Evolutionary conservation across 805 yeast genomes (phyloP), one percentile per base, ranked within the genome.

Genomic region (Limtongia smithiae): DNA sequence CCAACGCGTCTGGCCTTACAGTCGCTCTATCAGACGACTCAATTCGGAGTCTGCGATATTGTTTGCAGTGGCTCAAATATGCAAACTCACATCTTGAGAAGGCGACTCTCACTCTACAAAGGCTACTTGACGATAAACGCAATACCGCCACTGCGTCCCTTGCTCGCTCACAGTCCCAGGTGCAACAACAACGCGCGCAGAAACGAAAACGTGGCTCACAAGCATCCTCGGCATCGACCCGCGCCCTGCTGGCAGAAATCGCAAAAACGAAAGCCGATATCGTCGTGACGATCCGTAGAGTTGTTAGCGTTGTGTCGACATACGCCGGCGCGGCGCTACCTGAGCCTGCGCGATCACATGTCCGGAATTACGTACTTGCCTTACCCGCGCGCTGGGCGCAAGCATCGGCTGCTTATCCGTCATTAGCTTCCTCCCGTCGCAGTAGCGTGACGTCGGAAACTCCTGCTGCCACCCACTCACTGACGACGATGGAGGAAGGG

Each of bases 251-350:
- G 41, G 58, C 44, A 37, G 53, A 34, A 22, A 53, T 66, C 18
- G 59, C 60, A 8, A 66, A 65, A 38, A 75, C 90, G 31, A 84
- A 86, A 55, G 78, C 81, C 57, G 98, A 91, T 58, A 87, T 91
- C 31, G 82, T 90, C 7, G 78, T 85, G 0, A 93, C 97, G 0
- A 90, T 93, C 22, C 86, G 87, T 65, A 91, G 88, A 63, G 88
- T 89, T 40, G 89, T 90, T 31, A 79, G 81, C 35, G 79, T 91
- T 33, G 85, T 93, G 9, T 86, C 97, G 3, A 85, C 85, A 55
- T 86, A 87, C 59, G 85, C 89, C 1, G 88, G 90, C 0, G 79
- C 74, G 51, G 79, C 88, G 2, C 66, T 84, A 30, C 87, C 89
- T 6, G 88, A 83, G 57, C 85, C 86, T 2, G 88, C 89, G 6